Evolutionary conservation across 768 basidiomycete genomes (phyloP).

Genomic region (Lactarius trivialis): DNA sequence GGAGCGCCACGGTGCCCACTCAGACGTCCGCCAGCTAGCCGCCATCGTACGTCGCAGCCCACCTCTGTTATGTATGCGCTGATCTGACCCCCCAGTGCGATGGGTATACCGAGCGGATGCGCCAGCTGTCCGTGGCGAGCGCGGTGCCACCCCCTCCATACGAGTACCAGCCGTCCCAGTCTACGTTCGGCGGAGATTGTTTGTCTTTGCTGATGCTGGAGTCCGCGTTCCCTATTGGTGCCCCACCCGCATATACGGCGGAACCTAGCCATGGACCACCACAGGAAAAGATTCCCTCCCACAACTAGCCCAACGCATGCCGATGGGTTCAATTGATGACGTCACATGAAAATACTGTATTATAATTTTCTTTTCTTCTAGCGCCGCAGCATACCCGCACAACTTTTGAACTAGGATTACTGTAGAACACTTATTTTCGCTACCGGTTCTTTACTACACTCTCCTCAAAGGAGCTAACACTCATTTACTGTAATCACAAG

Average conservation of each 20-base stretch:
- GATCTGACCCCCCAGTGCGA: neutral
- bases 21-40: neutral
- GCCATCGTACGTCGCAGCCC: conserved; percentile 7
- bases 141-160: conserved; percentile 12
- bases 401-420: neutral
- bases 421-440: neutral
- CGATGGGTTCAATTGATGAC: neutral
- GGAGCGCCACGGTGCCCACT: conserved; percentile 13
- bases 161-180: neutral
- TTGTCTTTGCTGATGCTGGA: neutral
- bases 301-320: neutral
- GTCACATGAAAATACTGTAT: neutral
- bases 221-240: neutral
- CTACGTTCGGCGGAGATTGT: neutral
- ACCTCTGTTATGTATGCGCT: neutral
- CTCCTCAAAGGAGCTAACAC: neutral
- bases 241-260: conserved; percentile 3
- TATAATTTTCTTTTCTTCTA: neutral
- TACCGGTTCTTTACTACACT: neutral
- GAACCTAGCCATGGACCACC: neutral
- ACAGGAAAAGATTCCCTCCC: neutral
- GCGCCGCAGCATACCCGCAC: neutral
- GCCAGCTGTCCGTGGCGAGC: neutral
- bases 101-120: conserved; percentile 12
- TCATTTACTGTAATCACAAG: neutral